These are phyloP conservation scores for Tricholoma flavovirens DNA, from an alignment of 768 basidiomycete species.

Conservation along the genomic window DNA sequence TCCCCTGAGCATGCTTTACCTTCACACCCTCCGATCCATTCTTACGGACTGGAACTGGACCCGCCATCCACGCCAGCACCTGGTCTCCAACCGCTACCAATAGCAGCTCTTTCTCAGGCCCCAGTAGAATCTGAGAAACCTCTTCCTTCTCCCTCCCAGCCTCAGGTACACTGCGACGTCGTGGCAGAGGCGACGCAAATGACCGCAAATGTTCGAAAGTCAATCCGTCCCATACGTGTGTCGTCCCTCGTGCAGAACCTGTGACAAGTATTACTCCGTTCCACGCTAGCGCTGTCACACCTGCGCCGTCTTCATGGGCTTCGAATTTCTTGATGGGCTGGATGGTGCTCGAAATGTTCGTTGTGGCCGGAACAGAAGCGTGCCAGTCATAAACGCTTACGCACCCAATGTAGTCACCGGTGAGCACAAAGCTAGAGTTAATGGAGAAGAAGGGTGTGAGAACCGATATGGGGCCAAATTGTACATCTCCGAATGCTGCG, in stretches of 20 bases:
- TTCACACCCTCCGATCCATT: slow-evolving; percentile 28
- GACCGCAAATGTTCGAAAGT: slow-evolving; percentile 52
- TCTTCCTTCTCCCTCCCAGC: slow-evolving; percentile 32
- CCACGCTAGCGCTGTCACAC: slow-evolving; percentile 58
- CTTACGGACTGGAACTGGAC: slow-evolving; percentile 33
- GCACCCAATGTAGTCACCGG: slow-evolving; percentile 61
- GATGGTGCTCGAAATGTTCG: slow-evolving; percentile 13
- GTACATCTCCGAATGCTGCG: slow-evolving; percentile 45
- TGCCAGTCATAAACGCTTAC: slow-evolving; percentile 58
- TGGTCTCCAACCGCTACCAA: slow-evolving; percentile 55
- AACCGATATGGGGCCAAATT: slow-evolving; percentile 45
- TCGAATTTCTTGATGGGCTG: slow-evolving; percentile 46
- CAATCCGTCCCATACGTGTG: slow-evolving; percentile 61
- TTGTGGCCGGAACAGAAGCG: slow-evolving; percentile 2
- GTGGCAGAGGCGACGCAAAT: slow-evolving; percentile 44
- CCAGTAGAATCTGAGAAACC: slow-evolving; percentile 55
- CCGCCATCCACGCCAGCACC: slow-evolving; percentile 66
- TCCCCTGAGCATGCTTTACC: slow-evolving; percentile 22
- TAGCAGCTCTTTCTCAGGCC: slow-evolving; percentile 46
- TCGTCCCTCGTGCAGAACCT: slow-evolving; percentile 57
- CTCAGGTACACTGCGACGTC: slow-evolving; percentile 14
- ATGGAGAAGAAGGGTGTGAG: slow-evolving; percentile 44
- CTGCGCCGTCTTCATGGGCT: slow-evolving; percentile 55
- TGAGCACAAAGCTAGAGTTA: slow-evolving; percentile 47
- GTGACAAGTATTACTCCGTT: slow-evolving; percentile 55